Base-by-base conservation (phyloP, 2,329 filamentous ascomycete species). In the Diaporthe batatas region DNA sequence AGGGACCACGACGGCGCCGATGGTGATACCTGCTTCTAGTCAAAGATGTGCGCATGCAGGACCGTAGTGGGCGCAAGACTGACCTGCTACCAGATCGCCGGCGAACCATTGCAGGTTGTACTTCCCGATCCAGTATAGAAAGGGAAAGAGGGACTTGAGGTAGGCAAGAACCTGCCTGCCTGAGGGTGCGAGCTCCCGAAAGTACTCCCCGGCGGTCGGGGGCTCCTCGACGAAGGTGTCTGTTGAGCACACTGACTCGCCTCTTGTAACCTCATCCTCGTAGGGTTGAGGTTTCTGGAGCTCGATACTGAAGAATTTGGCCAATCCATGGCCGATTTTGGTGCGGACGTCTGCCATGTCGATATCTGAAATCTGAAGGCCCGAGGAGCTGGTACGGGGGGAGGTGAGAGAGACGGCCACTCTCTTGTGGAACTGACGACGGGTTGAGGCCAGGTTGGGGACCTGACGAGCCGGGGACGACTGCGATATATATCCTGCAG, bases 21-120 rank as follows among this genome's bases (percentile, higher is more conserved):
- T 87, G 3, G 89, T 90, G 77, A 86, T 84, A 72, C 84, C 84
- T 85, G 49, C 6, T 34, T 36, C 16, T 42, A 2, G 39, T 70
- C 57, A 76, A 62, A 49, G 71, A 36, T 39, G 18, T 69, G 29
- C 42, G 57, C n/a, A n/a, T 59, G 76, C 32, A 77, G 73, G 65
- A 47, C 21, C 39, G 1, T 25, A n/a, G 5, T 34, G 21, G 12
- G 39, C 11, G 34, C 4, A 3, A 5, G 59, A 81, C 89, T 79
- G 80, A 93, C 93, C 96, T 73, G 96, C 96, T 72, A 98, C 91
- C 59, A 98, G 83, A 83, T 99, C 96, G 78, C 96, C 96, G 21
- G 91, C 82, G 7, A 98, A 83, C 96, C 96, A 99, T 84, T 95
- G 91, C 5, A 91, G 14, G 80, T 99, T 99, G 85, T 99, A 99